These are phyloP conservation scores for Ceratocystis variospora DNA, from an alignment of 2,329 filamentous ascomycete genomes.

Conservation along the genomic window DNA sequence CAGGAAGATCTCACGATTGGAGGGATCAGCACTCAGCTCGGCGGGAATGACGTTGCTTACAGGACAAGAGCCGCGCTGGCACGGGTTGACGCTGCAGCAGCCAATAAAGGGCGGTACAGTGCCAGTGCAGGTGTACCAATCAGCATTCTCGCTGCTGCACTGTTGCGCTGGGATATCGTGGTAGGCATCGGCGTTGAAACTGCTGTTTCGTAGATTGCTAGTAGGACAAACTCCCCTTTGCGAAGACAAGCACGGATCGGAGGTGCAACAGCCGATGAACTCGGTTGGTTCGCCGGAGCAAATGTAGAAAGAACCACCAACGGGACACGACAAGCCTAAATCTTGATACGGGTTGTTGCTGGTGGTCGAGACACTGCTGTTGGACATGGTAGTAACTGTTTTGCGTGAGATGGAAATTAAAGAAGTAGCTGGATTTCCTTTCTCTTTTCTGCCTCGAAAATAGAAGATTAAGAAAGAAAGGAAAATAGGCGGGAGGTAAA, in stretches of 20 bases:
- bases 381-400: not conserved
- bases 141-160: slow-evolving; percentile 23
- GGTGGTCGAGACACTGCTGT: not conserved
- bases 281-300: slow-evolving; percentile 25
- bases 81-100: slow-evolving; percentile 29
- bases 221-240: slow-evolving; percentile 27
- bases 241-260: slow-evolving; percentile 26
- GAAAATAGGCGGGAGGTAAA: not conserved
- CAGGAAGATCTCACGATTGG: slow-evolving; percentile 19
- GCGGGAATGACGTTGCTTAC: slow-evolving; percentile 22
- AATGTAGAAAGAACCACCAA: slow-evolving; percentile 28
- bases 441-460: not conserved
- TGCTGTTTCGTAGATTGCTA: slow-evolving; percentile 22
- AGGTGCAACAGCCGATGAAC: slow-evolving; percentile 32
- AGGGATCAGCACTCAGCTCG: slow-evolving; percentile 22
- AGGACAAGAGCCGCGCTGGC: slow-evolving; percentile 23
- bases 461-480: not conserved
- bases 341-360: slow-evolving; percentile 8
- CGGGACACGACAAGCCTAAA: slow-evolving; percentile 26
- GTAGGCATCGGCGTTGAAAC: slow-evolving; percentile 24
- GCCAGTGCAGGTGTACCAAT: slow-evolving; percentile 28
- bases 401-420: not conserved
- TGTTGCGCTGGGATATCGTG: slow-evolving; percentile 25
- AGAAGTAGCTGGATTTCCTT: not conserved
- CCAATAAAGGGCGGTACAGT: slow-evolving; percentile 28